These are phyloP conservation scores for Diplosphaera chodatii DNA, from an alignment of 139 green algal species.

Conservation along the genomic window DNA sequence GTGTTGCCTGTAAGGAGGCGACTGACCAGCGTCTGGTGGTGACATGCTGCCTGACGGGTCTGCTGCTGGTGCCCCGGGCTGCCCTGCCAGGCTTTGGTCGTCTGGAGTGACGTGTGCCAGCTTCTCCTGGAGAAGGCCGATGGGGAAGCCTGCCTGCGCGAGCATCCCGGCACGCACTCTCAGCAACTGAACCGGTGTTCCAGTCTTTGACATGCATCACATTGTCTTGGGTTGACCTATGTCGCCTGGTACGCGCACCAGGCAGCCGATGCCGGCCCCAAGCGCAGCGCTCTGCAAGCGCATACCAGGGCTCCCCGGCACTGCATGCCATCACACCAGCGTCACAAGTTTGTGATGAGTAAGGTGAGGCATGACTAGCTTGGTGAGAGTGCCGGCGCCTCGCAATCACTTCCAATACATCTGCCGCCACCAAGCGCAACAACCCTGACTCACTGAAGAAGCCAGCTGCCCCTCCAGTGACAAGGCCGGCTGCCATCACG, in stretches of 20 bases:
- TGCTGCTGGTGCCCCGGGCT: background rate
- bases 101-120: constrained; percentile 7
- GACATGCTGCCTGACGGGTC: background rate
- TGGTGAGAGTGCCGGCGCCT: too few species aligned
- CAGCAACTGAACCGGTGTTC: too few species aligned
- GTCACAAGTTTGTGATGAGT: too few species aligned
- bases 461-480: constrained; percentile 14
- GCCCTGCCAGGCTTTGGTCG: background rate
- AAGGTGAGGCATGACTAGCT: too few species aligned
- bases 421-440: too few species aligned
- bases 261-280: constrained; percentile 19
- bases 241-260: constrained; percentile 11
- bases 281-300: constrained; percentile 10
- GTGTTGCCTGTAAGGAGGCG: background rate
- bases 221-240: too few species aligned
- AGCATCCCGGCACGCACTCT: too few species aligned
- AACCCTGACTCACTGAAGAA: constrained; percentile 3
- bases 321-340: too few species aligned
- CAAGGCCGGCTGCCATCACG: constrained; percentile 14
- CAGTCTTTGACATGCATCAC: too few species aligned
- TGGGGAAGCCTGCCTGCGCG: background rate
- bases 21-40: background rate
- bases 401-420: too few species aligned
- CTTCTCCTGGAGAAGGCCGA: background rate
- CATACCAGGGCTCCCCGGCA: constrained; percentile 2